Evolutionary conservation across 2,329 filamentous ascomycete species (phyloP), one percentile per base, ranked within the genome.

Genomic region (Alternaria tenuissima): DNA sequence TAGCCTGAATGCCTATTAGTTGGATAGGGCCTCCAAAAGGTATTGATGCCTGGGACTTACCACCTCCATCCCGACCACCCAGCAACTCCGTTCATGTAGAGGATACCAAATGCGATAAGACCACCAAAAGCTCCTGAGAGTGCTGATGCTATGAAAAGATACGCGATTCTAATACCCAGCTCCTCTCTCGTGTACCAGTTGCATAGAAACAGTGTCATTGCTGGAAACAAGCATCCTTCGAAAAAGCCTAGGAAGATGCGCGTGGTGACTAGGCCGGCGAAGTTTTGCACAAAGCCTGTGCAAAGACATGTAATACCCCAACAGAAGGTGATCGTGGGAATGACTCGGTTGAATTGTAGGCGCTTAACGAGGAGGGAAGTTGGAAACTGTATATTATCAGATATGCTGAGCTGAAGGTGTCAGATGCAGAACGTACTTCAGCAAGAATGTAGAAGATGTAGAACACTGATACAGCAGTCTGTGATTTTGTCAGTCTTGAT

Each of bases 271-370:
- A 73, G 51, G 12, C 69, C 68, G 16, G 58, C 64, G 26, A 72
- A 72, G 34, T 64, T 62, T 9, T 65, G 49, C 4, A 69, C 67
- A 24, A 73, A 62, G 7, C 70, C 68, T 14, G 70, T 70, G 41
- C 65, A 72, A 4, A 65, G 69, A 32, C 64, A 59, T 4, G 68
- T 83, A 7, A 82, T 75, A 16, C 91, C 91, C 63, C 63, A 65
- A 16, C 57, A 61, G 88, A 90, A 87, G 0, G 85, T 83, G 66
- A 85, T 85, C 1, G 59, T 61, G 0, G 73, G 73, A 2, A 75
- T 76, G 0, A 75, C 74, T 14, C 73, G 67, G 24, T 76, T 74
- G 62, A 76, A 77, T 18, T 76, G 73, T 6, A 77, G 66, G 2
- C 74, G 64, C 30, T 77, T 76, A 11, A 76, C 74, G 2, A 73